Base-by-base conservation (phyloP, 768 basidiomycete species). In the Dacryopinax spathularia region DNA sequence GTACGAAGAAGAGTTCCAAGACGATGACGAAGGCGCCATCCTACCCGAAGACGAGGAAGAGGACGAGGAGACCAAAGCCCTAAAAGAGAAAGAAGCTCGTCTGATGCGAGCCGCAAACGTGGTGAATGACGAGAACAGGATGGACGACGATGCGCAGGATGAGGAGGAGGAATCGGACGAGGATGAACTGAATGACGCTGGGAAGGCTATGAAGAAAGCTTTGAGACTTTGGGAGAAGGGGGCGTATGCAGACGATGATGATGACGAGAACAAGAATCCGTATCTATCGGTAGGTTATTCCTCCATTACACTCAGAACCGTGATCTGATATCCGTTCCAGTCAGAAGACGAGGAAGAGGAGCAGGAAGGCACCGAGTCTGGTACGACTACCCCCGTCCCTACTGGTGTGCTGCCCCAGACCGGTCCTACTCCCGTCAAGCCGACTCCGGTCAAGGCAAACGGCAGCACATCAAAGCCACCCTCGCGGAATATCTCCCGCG, bases 221-320 rank as follows among this genome's bases (percentile, higher is more conserved):
- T 83, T 97, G 70, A 85, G 82, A 65, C 88, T 84, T 70, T 78
- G 85, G 64, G 93, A 94, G 74, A 89, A 91, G 72, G 87, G 87
- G 62, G 84, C 64, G 13, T 35, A 81, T 9, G 85, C 78, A 6
- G 91, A 91, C 70, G 90, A 91, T 16, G 69, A 70, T 41, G 69
- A 69, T 60, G 89, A 91, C 44, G 88, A 91, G 22, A 87, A 90
- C 41, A 81, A 82, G 70, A 89, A 92, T 72, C 90, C 90, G 3
- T 91, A 91, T 70, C 85, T 85, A 71, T 87, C 85, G 69, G 89
- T 84, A 72, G 69, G 86, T 66, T 9, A 10, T 18, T 3, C 27
- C 31, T 34, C 25, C 16, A 20, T 34, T 12, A 31, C 5, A 13
- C n/a, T 61, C 25, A 25, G 25, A 13, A 9, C 3, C 22, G 4